phyloP scores from a whole-genome alignment of 768 basidiomycete species.

The Sporobolomyces pararoseus region DNA sequence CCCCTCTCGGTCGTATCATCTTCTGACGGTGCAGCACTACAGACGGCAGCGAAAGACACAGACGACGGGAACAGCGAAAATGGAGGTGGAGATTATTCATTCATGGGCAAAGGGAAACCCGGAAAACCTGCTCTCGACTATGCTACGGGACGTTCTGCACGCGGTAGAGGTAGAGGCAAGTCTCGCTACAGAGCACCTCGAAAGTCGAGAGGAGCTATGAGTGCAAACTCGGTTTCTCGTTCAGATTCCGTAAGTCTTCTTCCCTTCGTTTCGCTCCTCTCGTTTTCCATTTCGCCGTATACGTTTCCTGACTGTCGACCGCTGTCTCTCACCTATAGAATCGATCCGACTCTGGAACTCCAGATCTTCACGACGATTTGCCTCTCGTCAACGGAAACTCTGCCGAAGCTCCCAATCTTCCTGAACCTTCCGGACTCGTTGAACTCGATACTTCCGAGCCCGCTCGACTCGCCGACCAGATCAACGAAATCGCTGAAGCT shows the following conservation, averaged over 20 bases:
- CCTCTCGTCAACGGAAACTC: constrained; percentile 20
- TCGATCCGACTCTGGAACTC: background rate
- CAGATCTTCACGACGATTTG: background rate
- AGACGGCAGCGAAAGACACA: background rate
- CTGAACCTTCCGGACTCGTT: constrained; percentile 22
- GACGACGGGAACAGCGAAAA: background rate
- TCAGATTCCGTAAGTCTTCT: constrained; percentile 28
- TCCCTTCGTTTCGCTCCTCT: background rate
- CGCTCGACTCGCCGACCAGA: constrained; percentile 7
- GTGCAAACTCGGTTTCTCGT: constrained; percentile 1
- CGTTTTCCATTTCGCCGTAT: background rate
- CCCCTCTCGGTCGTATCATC: constrained; percentile 27
- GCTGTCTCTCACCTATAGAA: background rate
- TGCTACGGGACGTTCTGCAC: background rate
- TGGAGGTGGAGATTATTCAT: background rate
- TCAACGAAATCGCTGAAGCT: constrained; percentile 12
- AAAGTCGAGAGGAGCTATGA: background rate
- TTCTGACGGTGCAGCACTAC: background rate
- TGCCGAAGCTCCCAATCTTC: constrained; percentile 4
- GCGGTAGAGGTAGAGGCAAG: background rate
- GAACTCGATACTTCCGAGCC: constrained; percentile 25
- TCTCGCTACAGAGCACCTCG: background rate
- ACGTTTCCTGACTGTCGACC: background rate
- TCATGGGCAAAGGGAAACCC: background rate
- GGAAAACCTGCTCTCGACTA: background rate